Evolutionary conservation across 495 filamentous ascomycete genomes (phyloP).

Genomic region (Xylaria intraflava): DNA sequence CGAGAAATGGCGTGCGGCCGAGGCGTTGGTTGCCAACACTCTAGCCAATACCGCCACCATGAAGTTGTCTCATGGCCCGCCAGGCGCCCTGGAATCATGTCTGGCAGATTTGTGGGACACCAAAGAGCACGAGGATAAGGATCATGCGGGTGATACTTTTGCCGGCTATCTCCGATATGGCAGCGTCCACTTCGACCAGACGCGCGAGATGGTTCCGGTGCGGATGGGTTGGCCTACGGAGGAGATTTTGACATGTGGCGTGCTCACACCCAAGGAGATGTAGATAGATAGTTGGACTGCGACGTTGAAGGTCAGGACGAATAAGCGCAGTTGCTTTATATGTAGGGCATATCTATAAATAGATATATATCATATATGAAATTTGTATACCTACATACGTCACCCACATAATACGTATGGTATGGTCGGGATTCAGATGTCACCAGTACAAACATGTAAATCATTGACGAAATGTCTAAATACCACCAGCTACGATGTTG

Average conservation of each 20-base stretch:
- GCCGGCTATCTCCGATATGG: conserved; percentile 32
- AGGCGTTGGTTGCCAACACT: conserved; percentile 22
- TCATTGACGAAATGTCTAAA: too few species aligned
- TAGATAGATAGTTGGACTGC: neutral
- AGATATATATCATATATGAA: neutral
- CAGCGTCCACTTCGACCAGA: conserved; percentile 31
- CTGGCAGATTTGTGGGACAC: conserved; percentile 29
- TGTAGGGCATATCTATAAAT: neutral
- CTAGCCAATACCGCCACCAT: conserved; percentile 24
- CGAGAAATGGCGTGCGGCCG: conserved; percentile 21
- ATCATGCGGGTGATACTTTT: conserved; percentile 29
- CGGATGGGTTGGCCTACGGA: conserved; percentile 21
- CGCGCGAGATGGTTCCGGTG: conserved; percentile 16
- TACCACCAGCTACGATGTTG: too few species aligned
- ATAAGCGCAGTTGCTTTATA: too few species aligned
- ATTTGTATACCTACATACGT: too few species aligned
- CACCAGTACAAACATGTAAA: too few species aligned
- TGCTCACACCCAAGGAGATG: conserved; percentile 16
- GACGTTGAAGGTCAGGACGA: neutral
- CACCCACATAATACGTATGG: too few species aligned
- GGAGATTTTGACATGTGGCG: conserved; percentile 17
- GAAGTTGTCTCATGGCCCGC: conserved; percentile 26
- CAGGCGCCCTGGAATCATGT: conserved; percentile 17
- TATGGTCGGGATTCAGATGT: too few species aligned
- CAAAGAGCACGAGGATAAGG: conserved; percentile 24